These are phyloP conservation scores for Fusarium tanahbumbuense DNA, from an alignment of 2,329 filamentous ascomycete genomes.

Conservation along the genomic window DNA sequence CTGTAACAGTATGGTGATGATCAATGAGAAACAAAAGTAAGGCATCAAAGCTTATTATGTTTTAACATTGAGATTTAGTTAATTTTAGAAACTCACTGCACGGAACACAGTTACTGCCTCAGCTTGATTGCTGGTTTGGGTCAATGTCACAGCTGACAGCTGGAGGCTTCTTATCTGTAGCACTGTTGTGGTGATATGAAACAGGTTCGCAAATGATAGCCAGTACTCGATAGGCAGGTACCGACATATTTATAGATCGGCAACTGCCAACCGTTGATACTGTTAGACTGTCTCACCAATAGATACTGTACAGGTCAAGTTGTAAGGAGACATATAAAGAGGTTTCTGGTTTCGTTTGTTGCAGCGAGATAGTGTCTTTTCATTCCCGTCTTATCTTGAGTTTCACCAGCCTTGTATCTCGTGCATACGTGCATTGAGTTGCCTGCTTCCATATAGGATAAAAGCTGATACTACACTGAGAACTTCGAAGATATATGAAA, in stretches of 20 bases:
- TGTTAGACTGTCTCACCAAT: not conserved
- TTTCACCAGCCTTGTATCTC: not conserved
- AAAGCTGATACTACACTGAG: not conserved
- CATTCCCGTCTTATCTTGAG: not conserved
- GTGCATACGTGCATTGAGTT: not conserved
- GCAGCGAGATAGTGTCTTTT: not conserved
- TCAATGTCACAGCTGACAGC: not conserved
- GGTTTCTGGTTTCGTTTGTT: not conserved
- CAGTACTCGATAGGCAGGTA: not conserved
- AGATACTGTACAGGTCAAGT: not conserved
- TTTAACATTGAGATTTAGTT: not conserved
- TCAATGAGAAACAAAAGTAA: not conserved
- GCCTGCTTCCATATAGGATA: not conserved
- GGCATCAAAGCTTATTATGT: not conserved
- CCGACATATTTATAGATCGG: not conserved
- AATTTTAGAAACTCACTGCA: not conserved
- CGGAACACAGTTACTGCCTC: not conserved
- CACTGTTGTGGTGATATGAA: slow-evolving; percentile 2
- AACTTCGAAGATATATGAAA: not conserved
- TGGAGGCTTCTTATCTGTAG: not conserved
- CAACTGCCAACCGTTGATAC: not conserved
- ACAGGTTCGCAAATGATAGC: not conserved
- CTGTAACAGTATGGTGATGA: not conserved
- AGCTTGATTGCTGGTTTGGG: not conserved
- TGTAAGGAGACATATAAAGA: not conserved